Evolutionary conservation across 148 eudicot species (phyloP).

Genomic region (Vaccinium myrtillus): DNA sequence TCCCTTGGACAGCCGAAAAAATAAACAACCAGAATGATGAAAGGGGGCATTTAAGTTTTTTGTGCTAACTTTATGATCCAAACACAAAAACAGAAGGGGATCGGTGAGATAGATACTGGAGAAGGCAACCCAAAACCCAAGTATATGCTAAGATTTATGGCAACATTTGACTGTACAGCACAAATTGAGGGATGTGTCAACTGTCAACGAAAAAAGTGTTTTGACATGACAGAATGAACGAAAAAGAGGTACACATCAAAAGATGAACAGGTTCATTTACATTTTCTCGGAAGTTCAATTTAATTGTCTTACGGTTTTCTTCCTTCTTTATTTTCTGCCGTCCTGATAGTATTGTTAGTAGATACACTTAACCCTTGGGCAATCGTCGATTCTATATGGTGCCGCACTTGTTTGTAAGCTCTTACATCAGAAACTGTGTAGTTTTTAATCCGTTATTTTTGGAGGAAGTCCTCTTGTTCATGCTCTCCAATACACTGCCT

Average conservation of each 20-base stretch:
- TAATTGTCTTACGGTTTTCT: too few species aligned
- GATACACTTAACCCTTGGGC: too few species aligned
- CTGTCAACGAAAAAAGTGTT: background rate
- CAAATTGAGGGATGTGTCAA: background rate
- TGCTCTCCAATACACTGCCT: background rate
- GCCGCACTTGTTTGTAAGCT: too few species aligned
- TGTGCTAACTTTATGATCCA: background rate
- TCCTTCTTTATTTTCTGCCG: background rate
- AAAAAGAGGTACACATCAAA: too few species aligned
- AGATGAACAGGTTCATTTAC: too few species aligned
- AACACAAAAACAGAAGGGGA: background rate
- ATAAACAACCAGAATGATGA: background rate
- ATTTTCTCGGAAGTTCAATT: too few species aligned
- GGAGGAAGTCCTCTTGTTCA: background rate
- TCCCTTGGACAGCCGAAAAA: background rate
- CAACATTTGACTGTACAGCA: background rate
- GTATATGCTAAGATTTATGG: background rate
- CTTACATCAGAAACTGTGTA: background rate
- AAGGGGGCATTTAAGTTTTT: background rate
- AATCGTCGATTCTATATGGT: too few species aligned
- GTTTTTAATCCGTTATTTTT: background rate
- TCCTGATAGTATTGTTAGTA: background rate
- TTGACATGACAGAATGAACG: too few species aligned
- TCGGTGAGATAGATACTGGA: background rate
- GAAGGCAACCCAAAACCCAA: background rate